These are phyloP conservation scores for Tritrichomonas foetus DNA, from an alignment of 208 protist species.

Conservation along the genomic window DNA sequence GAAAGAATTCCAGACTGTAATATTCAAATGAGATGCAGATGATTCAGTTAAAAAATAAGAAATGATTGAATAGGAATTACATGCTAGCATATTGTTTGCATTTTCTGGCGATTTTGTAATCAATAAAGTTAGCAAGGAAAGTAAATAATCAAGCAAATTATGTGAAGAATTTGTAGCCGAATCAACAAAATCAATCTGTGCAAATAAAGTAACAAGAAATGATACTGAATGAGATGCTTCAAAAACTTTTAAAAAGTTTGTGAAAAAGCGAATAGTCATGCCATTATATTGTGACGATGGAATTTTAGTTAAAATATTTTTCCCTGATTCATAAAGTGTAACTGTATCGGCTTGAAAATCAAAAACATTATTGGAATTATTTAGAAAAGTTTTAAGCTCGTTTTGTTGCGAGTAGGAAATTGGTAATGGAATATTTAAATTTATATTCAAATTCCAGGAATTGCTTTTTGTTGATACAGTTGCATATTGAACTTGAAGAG, in stretches of 20 bases:
- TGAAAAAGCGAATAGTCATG: not conserved
- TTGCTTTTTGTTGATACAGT: not conserved
- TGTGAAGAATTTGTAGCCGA: not conserved
- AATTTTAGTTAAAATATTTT: not conserved
- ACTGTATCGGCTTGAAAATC: not conserved
- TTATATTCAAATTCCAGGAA: not conserved
- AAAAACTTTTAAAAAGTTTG: slow-evolving; percentile 26
- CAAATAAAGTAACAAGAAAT: not conserved
- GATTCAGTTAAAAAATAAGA: not conserved
- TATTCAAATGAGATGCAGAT: not conserved
- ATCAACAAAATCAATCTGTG: not conserved
- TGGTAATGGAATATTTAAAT: not conserved
- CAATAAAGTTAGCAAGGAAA: not conserved
- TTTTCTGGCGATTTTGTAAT: not conserved
- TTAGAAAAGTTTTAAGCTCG: not conserved
- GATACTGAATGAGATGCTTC: not conserved
- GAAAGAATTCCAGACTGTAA: not conserved
- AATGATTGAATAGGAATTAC: not conserved
- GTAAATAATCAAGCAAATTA: not conserved
- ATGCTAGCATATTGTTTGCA: not conserved
- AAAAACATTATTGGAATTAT: not conserved
- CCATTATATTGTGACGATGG: not conserved
- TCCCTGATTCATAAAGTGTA: not conserved
- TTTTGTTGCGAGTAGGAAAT: not conserved
- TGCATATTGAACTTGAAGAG: not conserved